Conservation (phyloP, 2,329 filamentous ascomycete genomes). For the Didymella pomorum region DNA sequence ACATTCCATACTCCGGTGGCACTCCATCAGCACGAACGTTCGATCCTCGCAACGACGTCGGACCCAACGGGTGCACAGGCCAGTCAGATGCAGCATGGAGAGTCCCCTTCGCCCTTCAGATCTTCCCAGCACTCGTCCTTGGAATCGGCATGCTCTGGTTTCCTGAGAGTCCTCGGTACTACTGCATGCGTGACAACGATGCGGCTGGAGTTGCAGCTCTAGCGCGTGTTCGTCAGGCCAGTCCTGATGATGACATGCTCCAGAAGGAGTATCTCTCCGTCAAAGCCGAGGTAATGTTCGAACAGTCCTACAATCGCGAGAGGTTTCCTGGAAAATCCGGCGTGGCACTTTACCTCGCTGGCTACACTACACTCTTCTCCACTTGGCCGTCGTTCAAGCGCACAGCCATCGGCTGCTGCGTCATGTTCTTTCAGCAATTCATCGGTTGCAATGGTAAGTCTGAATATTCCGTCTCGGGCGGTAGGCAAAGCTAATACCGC, state of each 20-base stretch:
- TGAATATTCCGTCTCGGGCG: no score
- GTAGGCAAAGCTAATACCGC: neutral
- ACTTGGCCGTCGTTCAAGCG: conserved; percentile 55
- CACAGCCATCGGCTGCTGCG: conserved; percentile 42
- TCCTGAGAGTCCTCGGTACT: conserved; percentile 38
- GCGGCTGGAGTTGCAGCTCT: conserved; percentile 58
- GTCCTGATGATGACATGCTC: conserved; percentile 61
- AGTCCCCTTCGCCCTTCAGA: conserved; percentile 81
- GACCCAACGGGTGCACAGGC: conserved; percentile 31
- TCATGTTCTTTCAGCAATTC: conserved; percentile 60
- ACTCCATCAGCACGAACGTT: conserved; percentile 52
- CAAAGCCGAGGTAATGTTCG: conserved; percentile 61
- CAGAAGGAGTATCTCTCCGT: conserved; percentile 69
- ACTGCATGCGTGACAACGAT: conserved; percentile 46
- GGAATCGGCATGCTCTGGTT: conserved; percentile 62
- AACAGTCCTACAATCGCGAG: conserved; percentile 55
- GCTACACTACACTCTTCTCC: conserved; percentile 60
- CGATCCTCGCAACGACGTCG: conserved; percentile 35
- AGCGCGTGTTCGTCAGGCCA: conserved; percentile 54
- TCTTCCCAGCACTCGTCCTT: conserved; percentile 80
- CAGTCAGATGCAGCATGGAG: conserved; percentile 58
- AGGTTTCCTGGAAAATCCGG: conserved; percentile 43
- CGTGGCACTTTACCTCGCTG: conserved; percentile 64
- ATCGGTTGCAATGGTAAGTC: conserved; percentile 77
- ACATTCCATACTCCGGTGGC: conserved; percentile 58